phyloP scores from a whole-genome alignment of 2,329 filamentous ascomycete genomes.

The Fusarium proliferatum region DNA sequence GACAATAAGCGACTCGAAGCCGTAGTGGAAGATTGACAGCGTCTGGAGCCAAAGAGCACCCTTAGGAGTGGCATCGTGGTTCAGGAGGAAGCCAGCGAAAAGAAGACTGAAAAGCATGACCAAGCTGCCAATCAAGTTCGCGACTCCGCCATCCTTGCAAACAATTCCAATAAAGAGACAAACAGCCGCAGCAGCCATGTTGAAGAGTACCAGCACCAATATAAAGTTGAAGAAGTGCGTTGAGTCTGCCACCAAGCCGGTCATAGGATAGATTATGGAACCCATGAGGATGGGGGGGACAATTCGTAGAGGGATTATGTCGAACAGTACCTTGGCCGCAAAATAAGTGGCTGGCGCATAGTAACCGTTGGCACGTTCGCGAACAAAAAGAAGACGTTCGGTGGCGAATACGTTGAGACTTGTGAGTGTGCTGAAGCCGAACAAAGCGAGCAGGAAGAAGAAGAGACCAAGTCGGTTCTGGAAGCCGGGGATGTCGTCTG shows the following conservation, averaged over 20 bases:
- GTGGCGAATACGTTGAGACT: constrained; percentile 93
- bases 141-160: constrained; percentile 90
- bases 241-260: constrained; percentile 84
- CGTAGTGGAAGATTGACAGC: constrained; percentile 98
- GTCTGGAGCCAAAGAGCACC: constrained; percentile 90
- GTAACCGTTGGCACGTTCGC: constrained; percentile 96
- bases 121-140: constrained; percentile 91
- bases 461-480: constrained; percentile 97
- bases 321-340: constrained; percentile 95
- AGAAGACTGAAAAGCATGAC: constrained; percentile 98
- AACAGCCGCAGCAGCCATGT: constrained; percentile 91
- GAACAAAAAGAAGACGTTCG: constrained; percentile 89
- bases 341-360: constrained; percentile 96
- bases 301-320: constrained; percentile 93
- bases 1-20: constrained; percentile 94
- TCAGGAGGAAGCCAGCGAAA: constrained; percentile 93
- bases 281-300: constrained; percentile 96
- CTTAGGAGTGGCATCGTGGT: constrained; percentile 90
- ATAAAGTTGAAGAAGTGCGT: constrained; percentile 92
- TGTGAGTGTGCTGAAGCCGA: constrained; percentile 96
- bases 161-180: constrained; percentile 97
- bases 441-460: constrained; percentile 95
- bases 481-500: constrained; percentile 96
- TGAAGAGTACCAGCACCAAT: constrained; percentile 92
- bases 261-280: constrained; percentile 97